Evolutionary conservation across 768 basidiomycete species (phyloP).

Genomic region (Podaxis sp.): DNA sequence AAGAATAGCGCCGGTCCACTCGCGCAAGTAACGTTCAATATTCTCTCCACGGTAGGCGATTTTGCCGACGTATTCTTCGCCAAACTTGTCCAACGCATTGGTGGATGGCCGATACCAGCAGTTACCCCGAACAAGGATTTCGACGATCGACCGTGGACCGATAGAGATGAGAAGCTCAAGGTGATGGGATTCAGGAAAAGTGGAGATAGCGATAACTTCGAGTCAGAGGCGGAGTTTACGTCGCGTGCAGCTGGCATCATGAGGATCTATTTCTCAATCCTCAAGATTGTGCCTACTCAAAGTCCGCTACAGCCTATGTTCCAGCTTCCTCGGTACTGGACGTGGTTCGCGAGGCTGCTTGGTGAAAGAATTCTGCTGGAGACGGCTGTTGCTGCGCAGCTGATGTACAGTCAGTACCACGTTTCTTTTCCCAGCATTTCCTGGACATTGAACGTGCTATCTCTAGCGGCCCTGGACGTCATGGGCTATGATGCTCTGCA

Average conservation of each 20-base stretch:
- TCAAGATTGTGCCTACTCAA: slow-evolving; percentile 42
- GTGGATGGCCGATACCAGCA: slow-evolving; percentile 83
- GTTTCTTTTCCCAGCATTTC: slow-evolving; percentile 7
- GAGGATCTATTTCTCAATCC: slow-evolving; percentile 82
- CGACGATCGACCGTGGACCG: slow-evolving; percentile 46
- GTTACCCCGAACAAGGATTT: slow-evolving; percentile 54
- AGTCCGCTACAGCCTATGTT: slow-evolving; percentile 53
- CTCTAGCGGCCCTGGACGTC: slow-evolving; percentile 68
- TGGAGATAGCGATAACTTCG: slow-evolving; percentile 40
- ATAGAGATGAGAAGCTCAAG: slow-evolving; percentile 40
- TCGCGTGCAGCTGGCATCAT: slow-evolving; percentile 75
- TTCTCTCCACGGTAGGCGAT: slow-evolving; percentile 56
- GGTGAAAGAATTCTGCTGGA: slow-evolving; percentile 50
- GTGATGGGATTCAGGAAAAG: slow-evolving; percentile 57
- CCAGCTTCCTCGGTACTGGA: slow-evolving; percentile 67
- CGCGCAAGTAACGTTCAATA: slow-evolving; percentile 69
- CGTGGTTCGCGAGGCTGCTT: slow-evolving; percentile 67
- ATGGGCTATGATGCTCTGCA: slow-evolving; percentile 58
- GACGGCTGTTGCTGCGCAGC: slow-evolving; percentile 59
- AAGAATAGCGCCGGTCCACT: slow-evolving; percentile 83
- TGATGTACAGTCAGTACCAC: slow-evolving; percentile 61
- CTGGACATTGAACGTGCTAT: slow-evolving; percentile 13
- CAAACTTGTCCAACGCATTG: slow-evolving; percentile 82
- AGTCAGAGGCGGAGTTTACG: slow-evolving; percentile 60
- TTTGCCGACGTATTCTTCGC: slow-evolving; percentile 82